A percentile compares a stretch with the other conserved stretches of the same genome.
These are phyloP conservation scores for Leishmania tarentolae DNA, from an alignment of 208 protist species.

Conservation along the genomic window DNA sequence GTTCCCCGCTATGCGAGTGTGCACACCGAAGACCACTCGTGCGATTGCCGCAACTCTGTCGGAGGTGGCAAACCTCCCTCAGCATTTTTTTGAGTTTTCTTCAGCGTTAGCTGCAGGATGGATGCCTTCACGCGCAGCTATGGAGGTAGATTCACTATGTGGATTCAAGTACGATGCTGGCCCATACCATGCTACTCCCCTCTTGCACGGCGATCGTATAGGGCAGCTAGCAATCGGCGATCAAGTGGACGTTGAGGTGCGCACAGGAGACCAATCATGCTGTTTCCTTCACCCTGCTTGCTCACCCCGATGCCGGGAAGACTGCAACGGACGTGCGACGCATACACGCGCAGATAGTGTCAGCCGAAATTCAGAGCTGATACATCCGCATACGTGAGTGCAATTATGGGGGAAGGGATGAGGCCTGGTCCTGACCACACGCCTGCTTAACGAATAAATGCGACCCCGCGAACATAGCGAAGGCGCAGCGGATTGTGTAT, in stretches of 20 bases:
- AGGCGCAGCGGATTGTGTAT: background rate
- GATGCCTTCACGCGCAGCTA: background rate
- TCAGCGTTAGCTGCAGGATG: background rate
- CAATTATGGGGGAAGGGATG: background rate
- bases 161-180: background rate
- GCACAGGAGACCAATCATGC: background rate
- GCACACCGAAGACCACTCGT: background rate
- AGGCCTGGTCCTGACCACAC: background rate
- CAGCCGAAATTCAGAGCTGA: background rate
- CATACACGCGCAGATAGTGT: background rate
- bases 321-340: background rate
- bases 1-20: background rate
- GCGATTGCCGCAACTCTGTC: background rate
- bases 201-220: background rate
- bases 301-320: background rate
- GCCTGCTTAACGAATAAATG: background rate
- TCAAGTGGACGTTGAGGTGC: background rate
- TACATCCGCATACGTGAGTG: background rate
- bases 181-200: background rate
- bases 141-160: background rate
- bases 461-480: background rate
- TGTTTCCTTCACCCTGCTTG: background rate
- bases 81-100: background rate
- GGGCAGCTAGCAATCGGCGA: background rate
- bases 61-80: background rate